Percentiles rank a stretch among this genome's conserved stretches.
Evolutionary conservation across 345 rosid genomes (phyloP).

Genomic region (Lumnitzera racemosa): DNA sequence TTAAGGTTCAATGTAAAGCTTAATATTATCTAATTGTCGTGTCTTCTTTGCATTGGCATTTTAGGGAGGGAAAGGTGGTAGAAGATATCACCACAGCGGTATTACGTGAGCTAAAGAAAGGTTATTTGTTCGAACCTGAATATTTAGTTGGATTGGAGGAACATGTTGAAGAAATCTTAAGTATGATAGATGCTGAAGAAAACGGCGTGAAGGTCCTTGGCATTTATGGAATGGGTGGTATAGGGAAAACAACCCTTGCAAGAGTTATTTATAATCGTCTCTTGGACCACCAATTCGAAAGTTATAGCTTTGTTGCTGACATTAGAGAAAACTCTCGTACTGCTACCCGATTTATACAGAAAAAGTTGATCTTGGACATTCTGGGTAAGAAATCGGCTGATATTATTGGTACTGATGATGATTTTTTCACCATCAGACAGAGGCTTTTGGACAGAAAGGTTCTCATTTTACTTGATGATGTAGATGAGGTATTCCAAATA

Average conservation of each 20-base stretch:
- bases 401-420: constrained; percentile 1
- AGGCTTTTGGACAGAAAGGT: constrained; percentile 5
- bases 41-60: too few species aligned
- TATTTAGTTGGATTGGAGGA: constrained; percentile 6
- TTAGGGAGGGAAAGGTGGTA: background rate
- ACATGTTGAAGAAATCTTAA: background rate
- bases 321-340: too few species aligned
- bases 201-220: too few species aligned
- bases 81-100: background rate
- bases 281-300: too few species aligned
- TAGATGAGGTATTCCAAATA: background rate
- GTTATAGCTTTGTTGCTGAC: too few species aligned
- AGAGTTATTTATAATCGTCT: too few species aligned
- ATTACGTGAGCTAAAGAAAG: background rate
- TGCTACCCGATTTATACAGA: background rate
- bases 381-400: too few species aligned
- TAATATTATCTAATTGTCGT: too few species aligned
- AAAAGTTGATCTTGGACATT: too few species aligned
- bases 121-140: background rate
- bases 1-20: too few species aligned
- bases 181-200: background rate
- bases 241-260: too few species aligned
- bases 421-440: background rate
- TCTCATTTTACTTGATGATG: constrained; percentile 12
- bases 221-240: too few species aligned